Evolutionary conservation across 1,284 basidiomycete genomes (phyloP), one percentile per base, ranked within the genome.

Genomic region (Papiliotrema terrestris): DNA sequence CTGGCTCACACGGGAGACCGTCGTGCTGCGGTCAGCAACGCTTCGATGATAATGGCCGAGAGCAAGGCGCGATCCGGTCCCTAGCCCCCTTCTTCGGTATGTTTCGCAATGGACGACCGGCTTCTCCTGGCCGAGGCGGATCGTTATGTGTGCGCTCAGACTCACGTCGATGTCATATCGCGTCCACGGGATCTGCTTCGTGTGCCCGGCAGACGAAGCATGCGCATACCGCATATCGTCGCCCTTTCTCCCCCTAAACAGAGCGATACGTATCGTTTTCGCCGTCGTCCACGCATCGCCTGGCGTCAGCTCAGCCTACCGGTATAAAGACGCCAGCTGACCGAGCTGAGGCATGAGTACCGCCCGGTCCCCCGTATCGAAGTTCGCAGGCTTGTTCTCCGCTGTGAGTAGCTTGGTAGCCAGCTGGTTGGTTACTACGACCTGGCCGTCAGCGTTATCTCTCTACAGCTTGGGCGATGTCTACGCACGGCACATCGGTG

Each of bases 261-360:
- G 55, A 2, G 66, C 61, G 2, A 77, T 37, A 8, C 71, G 57
- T 1, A 75, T 49, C 0, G 74, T 73, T 14, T 73, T 68, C 39
- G 68, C 63, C 3, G 70, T 72, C 22, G 67, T 68, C 75, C 75
- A 77, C 6, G 60, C 43, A 32, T 76, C 74, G 14, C 73, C 72
- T 71, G 23, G 2, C 14, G 29, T 48, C 45, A 9, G 38, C 56
- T 49, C 54, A 6, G 50, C 48, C 11, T 36, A 2, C 20, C 20
- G n/a, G 29, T 3, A 11, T 11, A 32, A 11, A 32, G 5, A 11
- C 5, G 6, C 5, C 1, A 14, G 54, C 65, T 47, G 23, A 71
- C 74, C 74, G 0, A 78, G 62, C 51, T 76, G 73, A 38, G 75
- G 75, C 70, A 75, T 75, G 8, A 78, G 63, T 1, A 77, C 66